Conservation (phyloP, 495 filamentous ascomycete genomes). For the Penicillium tannophilum region DNA sequence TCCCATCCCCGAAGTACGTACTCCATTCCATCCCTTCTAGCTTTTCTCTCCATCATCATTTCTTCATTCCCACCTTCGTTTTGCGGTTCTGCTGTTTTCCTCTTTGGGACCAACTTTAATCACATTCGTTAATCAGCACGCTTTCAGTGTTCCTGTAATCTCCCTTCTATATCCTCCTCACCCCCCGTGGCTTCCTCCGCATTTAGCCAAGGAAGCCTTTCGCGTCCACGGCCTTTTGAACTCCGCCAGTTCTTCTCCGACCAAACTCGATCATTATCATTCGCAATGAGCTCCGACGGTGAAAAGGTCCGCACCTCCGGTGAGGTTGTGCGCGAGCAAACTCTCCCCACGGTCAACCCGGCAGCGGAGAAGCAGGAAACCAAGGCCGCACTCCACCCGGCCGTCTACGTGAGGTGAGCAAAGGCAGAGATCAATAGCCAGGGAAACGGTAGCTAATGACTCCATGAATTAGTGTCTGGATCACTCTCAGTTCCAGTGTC, state of each 20-base stretch:
- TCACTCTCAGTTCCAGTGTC: slow-evolving; percentile 84
- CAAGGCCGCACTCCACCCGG: slow-evolving; percentile 72
- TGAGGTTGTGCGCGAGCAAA: slow-evolving; percentile 65
- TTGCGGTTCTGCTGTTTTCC: slow-evolving; percentile 11
- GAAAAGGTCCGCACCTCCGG: slow-evolving; percentile 81
- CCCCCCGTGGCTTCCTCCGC: slow-evolving; percentile 51
- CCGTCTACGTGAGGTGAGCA: slow-evolving; percentile 85
- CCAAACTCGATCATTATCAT: slow-evolving; percentile 41
- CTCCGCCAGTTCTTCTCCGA: slow-evolving; percentile 52
- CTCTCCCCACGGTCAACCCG: slow-evolving; percentile 80
- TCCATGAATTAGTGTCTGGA: slow-evolving; percentile 71
- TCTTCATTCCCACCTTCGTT: slow-evolving; percentile 36
- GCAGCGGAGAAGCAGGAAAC: slow-evolving; percentile 66
- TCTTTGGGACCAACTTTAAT: slow-evolving; percentile 26
- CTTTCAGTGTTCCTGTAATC: slow-evolving; percentile 25
- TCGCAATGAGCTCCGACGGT: slow-evolving; percentile 65
- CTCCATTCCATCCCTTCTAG: slow-evolving; percentile 25
- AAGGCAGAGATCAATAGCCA: background rate
- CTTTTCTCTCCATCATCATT: slow-evolving; percentile 26
- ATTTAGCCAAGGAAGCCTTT: slow-evolving; percentile 49
- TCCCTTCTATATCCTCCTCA: slow-evolving; percentile 21
- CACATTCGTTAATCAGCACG: slow-evolving; percentile 25
- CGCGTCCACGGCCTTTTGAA: slow-evolving; percentile 54
- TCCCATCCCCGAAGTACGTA: slow-evolving; percentile 8
- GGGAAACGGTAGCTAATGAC: background rate